A percentile compares a stretch with the other conserved stretches of the same genome.
Evolutionary conservation across 306 rosid genomes (phyloP).

Genomic region (Betula pendula): DNA sequence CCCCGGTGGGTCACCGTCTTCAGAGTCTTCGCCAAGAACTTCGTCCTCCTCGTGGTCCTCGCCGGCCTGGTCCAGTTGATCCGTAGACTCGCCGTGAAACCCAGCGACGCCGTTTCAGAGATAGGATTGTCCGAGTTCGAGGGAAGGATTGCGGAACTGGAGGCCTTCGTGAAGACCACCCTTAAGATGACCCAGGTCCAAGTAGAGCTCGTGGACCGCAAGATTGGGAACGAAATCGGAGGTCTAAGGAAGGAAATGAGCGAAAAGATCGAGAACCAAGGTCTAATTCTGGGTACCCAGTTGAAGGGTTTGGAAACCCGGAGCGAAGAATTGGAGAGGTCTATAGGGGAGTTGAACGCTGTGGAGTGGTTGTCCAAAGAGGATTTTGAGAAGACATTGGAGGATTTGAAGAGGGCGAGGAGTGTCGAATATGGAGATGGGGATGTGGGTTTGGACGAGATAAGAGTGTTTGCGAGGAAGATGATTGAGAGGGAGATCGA

Average conservation of each 20-base stretch:
- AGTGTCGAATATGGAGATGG: slow-evolving; percentile 32
- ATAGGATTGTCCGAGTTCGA: slow-evolving; percentile 64
- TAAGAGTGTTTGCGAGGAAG: slow-evolving; percentile 69
- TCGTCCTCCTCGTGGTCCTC: slow-evolving; percentile 47
- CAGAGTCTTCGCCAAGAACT: slow-evolving; percentile 58
- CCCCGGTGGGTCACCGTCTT: slow-evolving; percentile 68
- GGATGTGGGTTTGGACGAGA: slow-evolving; percentile 62
- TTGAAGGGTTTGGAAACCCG: slow-evolving; percentile 58
- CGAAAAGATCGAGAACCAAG: slow-evolving; percentile 54
- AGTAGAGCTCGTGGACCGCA: slow-evolving; percentile 78
- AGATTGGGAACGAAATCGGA: slow-evolving; percentile 60
- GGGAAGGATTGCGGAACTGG: slow-evolving; percentile 73
- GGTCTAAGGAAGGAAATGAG: slow-evolving; percentile 61
- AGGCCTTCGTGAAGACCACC: slow-evolving; percentile 58
- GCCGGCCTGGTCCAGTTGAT: slow-evolving; percentile 62
- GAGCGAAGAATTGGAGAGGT: slow-evolving; percentile 57
- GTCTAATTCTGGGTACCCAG: slow-evolving; percentile 39
- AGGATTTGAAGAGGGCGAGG: slow-evolving; percentile 49
- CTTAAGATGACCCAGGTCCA: slow-evolving; percentile 74
- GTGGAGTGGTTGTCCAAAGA: slow-evolving; percentile 66
- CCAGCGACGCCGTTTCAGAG: slow-evolving; percentile 34
- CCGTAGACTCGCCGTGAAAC: slow-evolving; percentile 41
- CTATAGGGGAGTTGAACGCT: slow-evolving; percentile 53
- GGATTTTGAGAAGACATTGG: slow-evolving; percentile 67
- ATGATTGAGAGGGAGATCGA: slow-evolving; percentile 73